phyloP scores from a whole-genome alignment of 768 basidiomycete species.

The Lentinula sp. region DNA sequence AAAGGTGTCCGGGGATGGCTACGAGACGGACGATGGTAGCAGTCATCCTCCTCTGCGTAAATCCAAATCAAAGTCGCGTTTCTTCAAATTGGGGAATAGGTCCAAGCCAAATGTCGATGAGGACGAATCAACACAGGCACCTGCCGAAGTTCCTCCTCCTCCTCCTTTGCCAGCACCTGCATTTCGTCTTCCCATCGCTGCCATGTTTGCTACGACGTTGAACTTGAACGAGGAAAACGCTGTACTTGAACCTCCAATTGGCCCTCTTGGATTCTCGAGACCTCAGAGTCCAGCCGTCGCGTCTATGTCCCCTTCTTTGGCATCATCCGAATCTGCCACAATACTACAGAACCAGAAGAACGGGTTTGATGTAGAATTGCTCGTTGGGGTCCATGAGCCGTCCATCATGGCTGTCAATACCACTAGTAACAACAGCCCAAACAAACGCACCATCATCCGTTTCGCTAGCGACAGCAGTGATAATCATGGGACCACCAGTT shows the following conservation, averaged over 20 bases:
- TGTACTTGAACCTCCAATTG: slow-evolving; percentile 5
- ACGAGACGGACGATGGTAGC: slow-evolving; percentile 21
- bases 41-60: slow-evolving; percentile 2
- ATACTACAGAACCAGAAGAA: background rate
- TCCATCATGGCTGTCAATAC: background rate
- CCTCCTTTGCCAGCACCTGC: slow-evolving; percentile 13
- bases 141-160: background rate
- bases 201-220: slow-evolving; percentile 35
- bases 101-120: slow-evolving; percentile 28
- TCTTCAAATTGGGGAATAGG: slow-evolving; percentile 38
- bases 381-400: background rate
- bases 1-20: slow-evolving; percentile 17
- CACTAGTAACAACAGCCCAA: background rate
- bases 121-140: slow-evolving; percentile 16
- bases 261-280: background rate
- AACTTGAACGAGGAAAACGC: slow-evolving; percentile 1
- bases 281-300: slow-evolving; percentile 8
- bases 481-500: slow-evolving; percentile 5
- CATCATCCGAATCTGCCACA: background rate
- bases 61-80: slow-evolving; percentile 30
- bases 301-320: background rate
- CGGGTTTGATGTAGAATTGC: background rate
- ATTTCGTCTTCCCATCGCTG: slow-evolving; percentile 40
- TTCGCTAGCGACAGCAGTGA: slow-evolving; percentile 8
- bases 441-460: slow-evolving; percentile 1